Evolutionary conservation across 2,329 filamentous ascomycete species (phyloP), one percentile per base, ranked within the genome.

Genomic region (Aspergillus quadricinctus): DNA sequence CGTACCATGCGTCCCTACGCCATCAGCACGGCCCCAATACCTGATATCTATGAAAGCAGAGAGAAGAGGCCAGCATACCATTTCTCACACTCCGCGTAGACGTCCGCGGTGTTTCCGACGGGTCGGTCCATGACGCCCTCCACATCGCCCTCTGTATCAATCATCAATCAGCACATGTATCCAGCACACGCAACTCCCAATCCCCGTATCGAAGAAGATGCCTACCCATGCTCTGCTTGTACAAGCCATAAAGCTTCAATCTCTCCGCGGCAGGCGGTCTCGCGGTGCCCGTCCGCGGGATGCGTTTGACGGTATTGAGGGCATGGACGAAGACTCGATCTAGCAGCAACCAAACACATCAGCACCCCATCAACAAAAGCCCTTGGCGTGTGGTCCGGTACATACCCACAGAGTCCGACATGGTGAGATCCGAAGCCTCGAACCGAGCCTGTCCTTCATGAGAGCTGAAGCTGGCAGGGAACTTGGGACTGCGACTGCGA

Each of bases 291-390:
- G 92, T 96, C 70, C 94, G 93, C 66, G 90, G 90, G 66, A 99
- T 95, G 77, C 95, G 95, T 77, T 97, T 97, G 68, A 99, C 93
- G 25, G 94, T 97, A 78, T 96, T 97, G 75, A 99, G 88, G 63
- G 94, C 94, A 84, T 99, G 93, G 74, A 95, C 93, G 76, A 99
- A 99, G 71, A 99, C 94, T 77, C 94, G 89, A 79, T 99, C 94
- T 97, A 27, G 21, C 5, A 45, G 37, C 23, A n/a, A n/a, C 19
- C 40, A 43, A n/a, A 37, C 31, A 7, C 25, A 55, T 19, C 28
- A 28, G 40, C 17, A 19, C 21, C 23, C 11, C 8, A 35, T 28
- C 21, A n/a, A 29, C 10, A 17, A 3, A 11, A 9, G 17, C 27
- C 14, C 17, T 3, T 7, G 25, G 25, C 25, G 25, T 7, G 5